Evolutionary conservation across 2,329 filamentous ascomycete species (phyloP).

Genomic region (Talaromyces atroroseus): DNA sequence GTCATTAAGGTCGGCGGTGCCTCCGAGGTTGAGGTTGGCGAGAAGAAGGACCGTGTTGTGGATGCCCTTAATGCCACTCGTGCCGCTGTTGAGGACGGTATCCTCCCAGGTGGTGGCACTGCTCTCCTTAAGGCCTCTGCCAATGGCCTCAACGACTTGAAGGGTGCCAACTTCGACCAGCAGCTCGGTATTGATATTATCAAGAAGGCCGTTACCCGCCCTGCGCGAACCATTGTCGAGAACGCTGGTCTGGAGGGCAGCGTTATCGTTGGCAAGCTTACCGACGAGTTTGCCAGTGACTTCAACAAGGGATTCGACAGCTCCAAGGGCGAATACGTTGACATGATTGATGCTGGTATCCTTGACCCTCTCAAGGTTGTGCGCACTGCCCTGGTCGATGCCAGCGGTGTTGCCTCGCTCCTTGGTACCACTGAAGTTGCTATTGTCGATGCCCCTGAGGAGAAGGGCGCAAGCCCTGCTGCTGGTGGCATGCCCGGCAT

Average conservation of each 20-base stretch:
- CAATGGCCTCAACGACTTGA: slow-evolving; percentile 77
- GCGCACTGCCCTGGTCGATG: slow-evolving; percentile 89
- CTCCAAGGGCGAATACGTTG: slow-evolving; percentile 93
- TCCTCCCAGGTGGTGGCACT: slow-evolving; percentile 96
- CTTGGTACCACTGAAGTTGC: slow-evolving; percentile 97
- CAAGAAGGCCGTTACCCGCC: slow-evolving; percentile 95
- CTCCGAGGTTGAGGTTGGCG: slow-evolving; percentile 96
- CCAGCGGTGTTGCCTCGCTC: slow-evolving; percentile 91
- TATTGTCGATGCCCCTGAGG: slow-evolving; percentile 91
- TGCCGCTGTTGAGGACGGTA: slow-evolving; percentile 97
- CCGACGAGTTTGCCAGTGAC: slow-evolving; percentile 81
- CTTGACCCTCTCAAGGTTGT: slow-evolving; percentile 99
- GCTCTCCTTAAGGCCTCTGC: slow-evolving; percentile 94
- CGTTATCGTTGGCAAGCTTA: slow-evolving; percentile 95
- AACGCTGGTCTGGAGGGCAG: slow-evolving; percentile 95
- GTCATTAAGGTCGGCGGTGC: slow-evolving; percentile 98
- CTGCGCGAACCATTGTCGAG: slow-evolving; percentile 92
- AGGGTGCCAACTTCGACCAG: slow-evolving; percentile 96
- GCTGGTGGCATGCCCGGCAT: slow-evolving; percentile 47
- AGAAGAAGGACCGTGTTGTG: slow-evolving; percentile 99
- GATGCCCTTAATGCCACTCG: slow-evolving; percentile 97
- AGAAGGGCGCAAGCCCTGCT: slow-evolving; percentile 64
- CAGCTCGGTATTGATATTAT: slow-evolving; percentile 96
- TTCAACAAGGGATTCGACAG: slow-evolving; percentile 99
- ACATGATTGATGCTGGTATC: slow-evolving; percentile 97